Conservation (phyloP, 805 yeast species). For the Candida succiphila region DNA sequence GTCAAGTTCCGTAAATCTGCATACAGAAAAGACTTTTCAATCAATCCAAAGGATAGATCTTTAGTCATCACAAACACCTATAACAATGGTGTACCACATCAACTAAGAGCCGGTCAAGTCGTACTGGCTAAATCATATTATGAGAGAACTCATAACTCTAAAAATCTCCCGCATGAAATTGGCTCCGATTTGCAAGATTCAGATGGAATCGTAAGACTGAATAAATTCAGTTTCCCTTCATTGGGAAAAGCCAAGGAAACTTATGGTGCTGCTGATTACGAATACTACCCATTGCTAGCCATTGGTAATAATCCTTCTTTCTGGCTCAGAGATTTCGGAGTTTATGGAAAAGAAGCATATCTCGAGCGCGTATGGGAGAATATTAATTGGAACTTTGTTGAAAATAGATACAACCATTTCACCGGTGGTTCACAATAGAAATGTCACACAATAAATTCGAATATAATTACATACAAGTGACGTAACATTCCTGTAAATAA, state of each 20-base stretch:
- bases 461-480: not conserved
- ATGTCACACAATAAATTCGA: constrained; percentile 2
- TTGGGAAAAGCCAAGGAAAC: constrained; percentile 30
- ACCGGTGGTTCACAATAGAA: constrained; percentile 2
- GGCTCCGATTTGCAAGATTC: not conserved
- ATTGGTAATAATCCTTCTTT: constrained; percentile 66
- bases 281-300: constrained; percentile 51
- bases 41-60: constrained; percentile 25
- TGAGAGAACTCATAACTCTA: not conserved
- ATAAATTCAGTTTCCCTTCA: constrained; percentile 17
- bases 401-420: constrained; percentile 36
- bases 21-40: constrained; percentile 9
- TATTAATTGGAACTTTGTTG: constrained; percentile 76
- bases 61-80: constrained; percentile 75
- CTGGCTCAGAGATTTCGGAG: constrained; percentile 68
- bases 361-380: constrained; percentile 67
- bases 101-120: constrained; percentile 43
- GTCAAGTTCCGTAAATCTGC: constrained; percentile 36
- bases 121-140: constrained; percentile 22
- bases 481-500: no score
- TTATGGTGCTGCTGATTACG: constrained; percentile 30
- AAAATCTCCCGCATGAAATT: no score
- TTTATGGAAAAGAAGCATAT: constrained; percentile 64
- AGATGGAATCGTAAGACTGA: constrained; percentile 9
- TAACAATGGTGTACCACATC: constrained; percentile 79